Evolutionary conservation across 75 land plant species (phyloP).

Genomic region (Sequoiadendron giganteum): DNA sequence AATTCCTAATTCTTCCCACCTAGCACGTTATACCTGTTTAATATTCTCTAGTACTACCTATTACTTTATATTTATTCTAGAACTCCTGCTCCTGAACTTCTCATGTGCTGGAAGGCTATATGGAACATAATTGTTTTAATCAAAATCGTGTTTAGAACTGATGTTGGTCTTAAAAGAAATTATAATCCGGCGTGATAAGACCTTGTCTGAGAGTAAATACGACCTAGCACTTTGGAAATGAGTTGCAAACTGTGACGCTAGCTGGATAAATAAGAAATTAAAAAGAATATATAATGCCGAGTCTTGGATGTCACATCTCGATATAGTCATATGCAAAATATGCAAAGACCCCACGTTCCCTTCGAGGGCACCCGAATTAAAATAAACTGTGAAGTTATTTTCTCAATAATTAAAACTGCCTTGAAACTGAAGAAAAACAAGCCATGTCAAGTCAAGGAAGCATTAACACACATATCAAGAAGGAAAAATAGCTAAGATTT

Average conservation of each 20-base stretch:
- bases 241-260: neutral
- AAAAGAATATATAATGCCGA: neutral
- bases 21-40: too few relatives aligned
- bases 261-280: neutral
- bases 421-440: neutral
- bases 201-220: neutral
- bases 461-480: neutral
- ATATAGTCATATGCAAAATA: too few relatives aligned
- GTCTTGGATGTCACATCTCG: neutral
- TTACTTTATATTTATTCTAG: too few relatives aligned
- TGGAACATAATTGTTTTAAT: too few relatives aligned
- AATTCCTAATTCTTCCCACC: too few relatives aligned
- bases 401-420: neutral
- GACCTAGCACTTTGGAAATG: neutral
- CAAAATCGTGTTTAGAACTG: too few relatives aligned
- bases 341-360: neutral
- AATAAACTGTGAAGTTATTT: neutral
- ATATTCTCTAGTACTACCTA: too few relatives aligned
- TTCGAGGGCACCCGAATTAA: neutral
- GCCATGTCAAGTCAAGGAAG: neutral
- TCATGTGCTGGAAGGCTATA: too few relatives aligned
- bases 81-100: too few relatives aligned
- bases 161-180: neutral
- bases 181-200: neutral
- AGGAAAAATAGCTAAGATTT: neutral